Conservation (phyloP, 306 rosid species). For the Gastrolobium bilobum region DNA sequence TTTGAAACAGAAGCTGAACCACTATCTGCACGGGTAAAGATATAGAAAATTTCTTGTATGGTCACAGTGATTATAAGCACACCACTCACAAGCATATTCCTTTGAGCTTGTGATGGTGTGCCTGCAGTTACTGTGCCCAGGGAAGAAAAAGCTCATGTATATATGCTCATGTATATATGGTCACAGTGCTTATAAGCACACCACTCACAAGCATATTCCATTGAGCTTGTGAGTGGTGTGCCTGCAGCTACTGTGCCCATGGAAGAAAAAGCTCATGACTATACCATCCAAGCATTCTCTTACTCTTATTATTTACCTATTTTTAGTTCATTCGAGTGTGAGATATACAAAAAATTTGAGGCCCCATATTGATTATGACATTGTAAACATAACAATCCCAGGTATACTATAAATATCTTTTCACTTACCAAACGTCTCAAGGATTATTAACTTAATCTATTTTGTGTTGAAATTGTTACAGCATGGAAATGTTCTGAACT, state of each 20-base stretch:
- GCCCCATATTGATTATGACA: neutral
- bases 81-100: neutral
- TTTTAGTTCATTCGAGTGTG: constrained; percentile 2
- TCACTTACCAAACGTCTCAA: neutral
- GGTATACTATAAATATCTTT: neutral
- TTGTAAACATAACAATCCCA: neutral
- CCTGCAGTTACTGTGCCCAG: neutral
- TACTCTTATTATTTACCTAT: neutral
- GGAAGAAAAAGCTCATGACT: constrained; percentile 10
- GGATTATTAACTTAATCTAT: constrained; percentile 22
- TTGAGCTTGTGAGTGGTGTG: neutral
- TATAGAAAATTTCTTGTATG: neutral
- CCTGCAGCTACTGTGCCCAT: neutral
- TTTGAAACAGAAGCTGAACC: constrained; percentile 51
- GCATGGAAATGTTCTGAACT: neutral
- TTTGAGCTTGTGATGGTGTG: neutral
- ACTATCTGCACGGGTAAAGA: constrained; percentile 49
- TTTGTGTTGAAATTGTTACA: constrained; percentile 40
- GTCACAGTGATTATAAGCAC: neutral
- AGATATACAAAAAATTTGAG: neutral
- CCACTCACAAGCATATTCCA: neutral
- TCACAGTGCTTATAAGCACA: neutral
- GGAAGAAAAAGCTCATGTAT: constrained; percentile 16
- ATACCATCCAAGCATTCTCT: neutral
- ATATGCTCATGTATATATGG: no score